Base-by-base conservation (phyloP, 768 basidiomycete species). In the Hortiboletus campestris region DNA sequence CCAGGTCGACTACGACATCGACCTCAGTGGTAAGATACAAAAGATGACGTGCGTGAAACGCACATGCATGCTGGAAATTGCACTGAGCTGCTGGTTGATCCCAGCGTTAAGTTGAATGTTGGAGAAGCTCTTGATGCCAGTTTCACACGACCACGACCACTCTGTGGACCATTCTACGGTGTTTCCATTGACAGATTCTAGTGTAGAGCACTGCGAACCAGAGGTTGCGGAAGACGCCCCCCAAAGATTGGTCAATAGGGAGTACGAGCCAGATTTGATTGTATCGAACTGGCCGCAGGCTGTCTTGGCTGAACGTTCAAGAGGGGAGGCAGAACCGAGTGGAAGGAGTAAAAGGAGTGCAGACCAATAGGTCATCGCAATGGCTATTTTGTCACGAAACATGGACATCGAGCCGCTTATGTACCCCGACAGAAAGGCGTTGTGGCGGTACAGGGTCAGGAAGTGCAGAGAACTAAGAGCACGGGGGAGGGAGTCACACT, bases 111-210 rank as follows among this genome's bases (percentile, higher is more conserved):
- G 75, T 57, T 80, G 75, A 13, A 84, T 72, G 66, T 86, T 83
- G 22, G 83, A 76, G 70, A 77, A 88, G 63, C 81, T 85, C 77
- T 86, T 87, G 57, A 88, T 76, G 20, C 75, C 73, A 20, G 49
- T 72, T 8, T 76, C 81, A 32, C 84, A 84, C 8, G 20, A 53
- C 85, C 85, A 86, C 1, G 55, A 71, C 79, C 80, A 86, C 3
- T 63, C 74, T 29, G 77, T 82, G 65, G 62, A 74, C 85, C 85
- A 86, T 0, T 72, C 67, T 34, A 83, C 56, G 7, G 67, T 77
- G 29, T 64, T 72, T 3, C 75, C 80, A 45, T 67, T 71, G 59
- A 79, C 52, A 17, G 76, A 78, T 1, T 67, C 66, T 59, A 86
- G 60, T 20, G 72, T 66, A 31, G 83, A 76, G 62, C 83, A 84